These are phyloP conservation scores for Smittium mucronatum DNA, from an alignment of 371 early-diverging fungal species.

Conservation along the genomic window DNA sequence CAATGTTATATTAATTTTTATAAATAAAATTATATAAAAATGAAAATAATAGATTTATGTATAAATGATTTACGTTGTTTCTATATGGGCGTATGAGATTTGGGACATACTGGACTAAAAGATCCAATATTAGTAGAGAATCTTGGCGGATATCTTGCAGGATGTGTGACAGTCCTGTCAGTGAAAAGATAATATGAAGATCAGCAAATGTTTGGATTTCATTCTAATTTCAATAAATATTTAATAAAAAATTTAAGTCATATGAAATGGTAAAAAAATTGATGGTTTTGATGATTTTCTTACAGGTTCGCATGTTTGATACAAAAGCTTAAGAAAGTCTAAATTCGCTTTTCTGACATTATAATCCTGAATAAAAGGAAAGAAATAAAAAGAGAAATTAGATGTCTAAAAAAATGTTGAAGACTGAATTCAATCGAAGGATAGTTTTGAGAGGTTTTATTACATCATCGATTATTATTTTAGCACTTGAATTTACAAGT, in stretches of 20 bases:
- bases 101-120: conserved; percentile 55
- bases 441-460: background rate
- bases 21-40: background rate
- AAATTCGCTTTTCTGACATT: conserved; percentile 3
- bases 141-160: conserved; percentile 69
- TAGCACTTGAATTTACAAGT: conserved; percentile 39
- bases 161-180: conserved; percentile 84
- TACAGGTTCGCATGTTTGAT: conserved; percentile 1
- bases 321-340: background rate
- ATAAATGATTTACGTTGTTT: conserved; percentile 11
- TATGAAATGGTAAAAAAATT: background rate
- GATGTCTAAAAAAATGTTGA: too few species aligned
- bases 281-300: background rate
- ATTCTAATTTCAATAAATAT: conserved; percentile 25
- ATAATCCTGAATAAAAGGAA: conserved; percentile 2
- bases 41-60: background rate
- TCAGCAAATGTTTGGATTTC: conserved; percentile 68
- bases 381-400: background rate
- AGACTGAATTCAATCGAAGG: too few species aligned
- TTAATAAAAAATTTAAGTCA: background rate
- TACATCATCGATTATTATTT: conserved; percentile 28
- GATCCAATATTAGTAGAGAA: conserved; percentile 59
- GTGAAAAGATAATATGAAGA: conserved; percentile 59
- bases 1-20: background rate
- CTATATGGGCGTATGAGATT: conserved; percentile 22